phyloP scores from a whole-genome alignment of 805 yeast species.

The Candida sithepensis region DNA sequence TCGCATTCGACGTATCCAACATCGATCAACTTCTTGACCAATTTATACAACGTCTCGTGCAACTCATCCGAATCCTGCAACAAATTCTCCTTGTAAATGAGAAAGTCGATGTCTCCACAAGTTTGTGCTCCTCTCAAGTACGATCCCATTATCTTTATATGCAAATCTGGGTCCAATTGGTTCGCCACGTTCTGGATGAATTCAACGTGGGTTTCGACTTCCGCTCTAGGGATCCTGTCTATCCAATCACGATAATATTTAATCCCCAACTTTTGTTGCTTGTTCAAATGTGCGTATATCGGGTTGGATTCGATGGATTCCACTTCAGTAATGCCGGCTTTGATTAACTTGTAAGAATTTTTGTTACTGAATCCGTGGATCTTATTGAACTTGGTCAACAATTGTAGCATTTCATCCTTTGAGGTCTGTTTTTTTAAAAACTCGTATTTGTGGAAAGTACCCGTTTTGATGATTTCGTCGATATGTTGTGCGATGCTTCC shows the following conservation, averaged over 20 bases:
- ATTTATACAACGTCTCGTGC: slow-evolving; percentile 9
- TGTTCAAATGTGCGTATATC: slow-evolving; percentile 16
- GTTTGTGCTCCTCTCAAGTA: slow-evolving; percentile 43
- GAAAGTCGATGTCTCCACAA: slow-evolving; percentile 53
- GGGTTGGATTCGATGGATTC: slow-evolving; percentile 30
- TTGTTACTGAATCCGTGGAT: slow-evolving; percentile 49
- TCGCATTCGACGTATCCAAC: slow-evolving; percentile 22
- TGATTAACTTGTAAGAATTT: slow-evolving; percentile 36
- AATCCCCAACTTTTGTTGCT: slow-evolving; percentile 36
- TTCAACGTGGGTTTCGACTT: slow-evolving; percentile 39
- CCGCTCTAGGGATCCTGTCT: slow-evolving; percentile 41
- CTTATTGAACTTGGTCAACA: slow-evolving; percentile 33
- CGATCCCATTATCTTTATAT: slow-evolving; percentile 45
- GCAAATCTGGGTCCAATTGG: slow-evolving; percentile 34
- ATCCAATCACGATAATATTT: slow-evolving; percentile 46
- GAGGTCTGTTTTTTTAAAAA: slow-evolving; percentile 8
- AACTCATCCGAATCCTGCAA: slow-evolving; percentile 21
- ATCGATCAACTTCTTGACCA: slow-evolving; percentile 11
- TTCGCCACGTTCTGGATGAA: slow-evolving; percentile 22
- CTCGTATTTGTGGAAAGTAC: slow-evolving; percentile 24
- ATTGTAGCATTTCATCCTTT: slow-evolving; percentile 21
- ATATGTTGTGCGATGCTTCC: slow-evolving; percentile 39
- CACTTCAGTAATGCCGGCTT: slow-evolving; percentile 36
- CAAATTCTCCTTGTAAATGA: slow-evolving; percentile 37
- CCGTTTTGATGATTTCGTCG: slow-evolving; percentile 42